These are phyloP conservation scores for Babesia bigemina DNA, from an alignment of 169 alveolate species.

Conservation along the genomic window DNA sequence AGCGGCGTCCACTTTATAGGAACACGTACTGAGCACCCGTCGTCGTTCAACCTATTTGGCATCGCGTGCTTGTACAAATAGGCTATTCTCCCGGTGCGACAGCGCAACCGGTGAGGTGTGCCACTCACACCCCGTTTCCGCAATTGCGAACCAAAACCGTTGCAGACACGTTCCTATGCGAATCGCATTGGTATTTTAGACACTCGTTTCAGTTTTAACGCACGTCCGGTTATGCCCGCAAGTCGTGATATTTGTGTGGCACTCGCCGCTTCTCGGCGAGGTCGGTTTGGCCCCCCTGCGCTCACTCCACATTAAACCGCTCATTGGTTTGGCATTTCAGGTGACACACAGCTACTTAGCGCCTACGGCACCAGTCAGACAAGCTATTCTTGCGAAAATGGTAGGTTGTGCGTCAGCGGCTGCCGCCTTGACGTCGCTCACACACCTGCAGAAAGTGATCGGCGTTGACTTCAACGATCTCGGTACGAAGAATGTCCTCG, in stretches of 20 bases:
- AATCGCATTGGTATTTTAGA: no score
- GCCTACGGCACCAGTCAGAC: not conserved
- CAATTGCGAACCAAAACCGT: no score
- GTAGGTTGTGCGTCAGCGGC: not conserved
- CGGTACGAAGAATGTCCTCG: slow-evolving; percentile 65
- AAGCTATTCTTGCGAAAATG: not conserved
- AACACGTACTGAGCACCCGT: no score
- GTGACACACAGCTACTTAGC: not conserved
- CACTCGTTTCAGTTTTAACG: no score
- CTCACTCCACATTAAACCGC: not conserved
- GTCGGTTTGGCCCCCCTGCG: not conserved
- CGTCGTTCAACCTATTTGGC: no score
- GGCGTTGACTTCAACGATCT: slow-evolving; percentile 59
- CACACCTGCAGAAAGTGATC: slow-evolving; percentile 48
- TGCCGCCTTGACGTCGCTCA: not conserved
- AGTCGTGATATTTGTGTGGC: not conserved
- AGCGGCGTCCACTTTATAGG: no score
- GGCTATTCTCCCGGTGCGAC: no score
- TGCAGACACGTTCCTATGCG: no score
- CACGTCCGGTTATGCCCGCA: not conserved
- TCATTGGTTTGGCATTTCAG: not conserved
- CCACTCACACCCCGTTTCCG: no score
- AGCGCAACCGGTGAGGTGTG: no score
- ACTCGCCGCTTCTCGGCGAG: not conserved
- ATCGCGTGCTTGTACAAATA: no score